Evolutionary conservation across 176 grass and related monocot genomes (phyloP), one percentile per base, ranked within the genome.

Genomic region (Chloris gayana): DNA sequence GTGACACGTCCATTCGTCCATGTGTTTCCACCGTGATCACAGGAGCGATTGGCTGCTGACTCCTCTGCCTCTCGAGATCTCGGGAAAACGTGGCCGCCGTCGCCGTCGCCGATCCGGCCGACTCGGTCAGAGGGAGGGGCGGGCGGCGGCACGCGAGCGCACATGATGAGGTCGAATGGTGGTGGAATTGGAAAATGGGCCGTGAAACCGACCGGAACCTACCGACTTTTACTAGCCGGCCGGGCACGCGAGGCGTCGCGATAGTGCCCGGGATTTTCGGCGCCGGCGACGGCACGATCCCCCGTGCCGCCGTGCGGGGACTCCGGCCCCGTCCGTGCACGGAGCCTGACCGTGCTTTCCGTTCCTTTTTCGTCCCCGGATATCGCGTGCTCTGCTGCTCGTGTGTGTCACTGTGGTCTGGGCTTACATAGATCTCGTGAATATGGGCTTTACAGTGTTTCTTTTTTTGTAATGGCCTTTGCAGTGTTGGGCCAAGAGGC

Each of bases 181-280:
- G 5, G 35, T 6, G 6, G 21, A 44, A n/a, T n/a, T n/a, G n/a
- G n/a, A n/a, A n/a, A 35, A 32, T 2, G 9, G 2, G 41, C 17
- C 46, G 29, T 53, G 74, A 72, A 35, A 78, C 42, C 75, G 83
- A 85, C 74, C 39, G 41, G 14, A 51, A 85, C 83, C 74, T 41
- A 53, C 66, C 83, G 1, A 2, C 0, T 41, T 78, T 78, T 61
- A 62, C 31, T 41, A 17, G 24, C n/a, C 9, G 19, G 14, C 49
- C 31, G 31, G 1, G 41, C 83, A 78, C 25, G 66, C 14, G 53
- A 84, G 51, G 2, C 82, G 66, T 58, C 72, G 81, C 62, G 19
- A 59, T 76, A 37, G 72, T 45, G 27, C 0, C 14, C 27, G 21
- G 6, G 35, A 60, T 76, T 24, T 45, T 30, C 26, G 58, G 58